Evolutionary conservation across 768 basidiomycete species (phyloP), one percentile per base, ranked within the genome.

Genomic region (Boletus subparvulus): DNA sequence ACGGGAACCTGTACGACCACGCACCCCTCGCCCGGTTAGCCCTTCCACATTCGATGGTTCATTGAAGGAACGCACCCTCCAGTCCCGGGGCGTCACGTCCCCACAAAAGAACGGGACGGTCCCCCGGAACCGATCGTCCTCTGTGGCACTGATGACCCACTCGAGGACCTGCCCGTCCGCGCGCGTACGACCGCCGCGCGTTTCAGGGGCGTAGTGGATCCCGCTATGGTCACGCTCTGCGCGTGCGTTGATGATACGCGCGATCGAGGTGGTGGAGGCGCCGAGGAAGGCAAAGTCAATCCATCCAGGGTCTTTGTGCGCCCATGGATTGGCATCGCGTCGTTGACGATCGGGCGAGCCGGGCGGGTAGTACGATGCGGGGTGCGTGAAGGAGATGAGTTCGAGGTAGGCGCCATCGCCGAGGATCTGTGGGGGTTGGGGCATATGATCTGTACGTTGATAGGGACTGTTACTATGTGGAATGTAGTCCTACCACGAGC

Each of bases 81-180:
- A 77, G 3, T 69, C 60, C 47, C 88, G 73, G 3, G 85, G 81
- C 4, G 87, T 88, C 3, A 88, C 72, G 63, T 90, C 88, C 13
- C 86, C 86, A 62, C 89, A 90, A 69, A 86, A 90, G 65, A 90
- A 90, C 8, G 88, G 88, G 17, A 84, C 67, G 1, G 64, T 61
- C 3, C 79, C 78, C 12, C 70, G 62, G 44, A 60, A 35, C 44
- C 51, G 51, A 12, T 37, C 26, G 50, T 63, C 57, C 7, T 58
- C 59, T 1, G 84, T 75, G 4, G 74, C 68, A 3, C 75, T 80
- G 39, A 87, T 79, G 40, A 84, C 64, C 87, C 88, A 90, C 62
- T 80, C 68, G 45, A 90, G 58, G 13, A 76, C 69, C 35, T 74
- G 70, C 3, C 86, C 87, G 54, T 88, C 85, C 0, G 76, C 69